A percentile compares a stretch with the other conserved stretches of the same genome.
These are phyloP conservation scores for Dendrothele bispora DNA, from an alignment of 768 basidiomycete genomes.

Conservation along the genomic window DNA sequence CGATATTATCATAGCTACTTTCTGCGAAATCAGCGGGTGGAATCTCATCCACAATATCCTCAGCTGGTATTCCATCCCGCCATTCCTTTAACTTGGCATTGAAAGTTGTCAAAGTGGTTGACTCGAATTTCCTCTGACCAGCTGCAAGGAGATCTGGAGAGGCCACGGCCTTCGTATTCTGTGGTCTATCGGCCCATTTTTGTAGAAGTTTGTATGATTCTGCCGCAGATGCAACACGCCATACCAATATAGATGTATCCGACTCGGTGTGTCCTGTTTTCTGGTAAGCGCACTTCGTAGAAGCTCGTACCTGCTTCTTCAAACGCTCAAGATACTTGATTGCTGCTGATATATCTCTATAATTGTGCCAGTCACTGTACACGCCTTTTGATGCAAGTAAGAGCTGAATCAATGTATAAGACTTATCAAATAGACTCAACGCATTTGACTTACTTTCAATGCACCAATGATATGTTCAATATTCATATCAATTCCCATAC, in stretches of 20 bases:
- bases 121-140: background rate
- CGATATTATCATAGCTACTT: too few relatives aligned
- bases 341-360: background rate
- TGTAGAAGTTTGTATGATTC: background rate
- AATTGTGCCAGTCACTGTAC: background rate
- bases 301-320: background rate
- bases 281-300: background rate
- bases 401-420: background rate
- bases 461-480: background rate
- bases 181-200: background rate
- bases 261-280: background rate
- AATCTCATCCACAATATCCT: background rate
- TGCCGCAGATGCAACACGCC: background rate
- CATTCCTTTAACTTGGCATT: background rate
- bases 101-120: background rate
- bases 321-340: background rate
- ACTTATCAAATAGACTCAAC: background rate
- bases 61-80: background rate
- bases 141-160: background rate
- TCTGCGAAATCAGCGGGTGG: too few relatives aligned
- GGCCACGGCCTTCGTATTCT: background rate
- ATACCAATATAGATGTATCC: background rate
- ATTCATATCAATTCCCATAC: slow-evolving; percentile 12
- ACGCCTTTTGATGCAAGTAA: background rate
- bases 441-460: background rate